Conservation (phyloP, 225 moss, liverwort and hornwort species). For the Bryoerythrophyllum caledonicum region DNA sequence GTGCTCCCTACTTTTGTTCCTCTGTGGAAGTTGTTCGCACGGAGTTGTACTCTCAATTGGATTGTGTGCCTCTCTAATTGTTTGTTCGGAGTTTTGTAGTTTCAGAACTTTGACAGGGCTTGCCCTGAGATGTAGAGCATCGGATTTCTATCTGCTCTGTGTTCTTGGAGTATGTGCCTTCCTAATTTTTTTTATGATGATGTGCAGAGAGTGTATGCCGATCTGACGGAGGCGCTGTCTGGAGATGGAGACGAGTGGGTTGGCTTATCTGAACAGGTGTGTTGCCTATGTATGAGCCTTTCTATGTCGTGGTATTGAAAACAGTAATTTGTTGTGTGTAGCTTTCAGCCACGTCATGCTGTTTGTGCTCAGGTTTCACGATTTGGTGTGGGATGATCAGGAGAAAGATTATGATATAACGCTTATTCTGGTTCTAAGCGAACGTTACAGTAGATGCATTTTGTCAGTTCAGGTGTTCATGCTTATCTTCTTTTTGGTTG, state of each 20-base stretch:
- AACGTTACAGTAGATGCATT: not conserved
- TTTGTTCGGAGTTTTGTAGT: not conserved
- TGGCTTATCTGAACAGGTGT: conserved; percentile 54
- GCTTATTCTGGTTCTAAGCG: not conserved
- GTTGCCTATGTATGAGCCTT: not conserved
- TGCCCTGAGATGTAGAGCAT: not conserved
- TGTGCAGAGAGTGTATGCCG: conserved; percentile 44
- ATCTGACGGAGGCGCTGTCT: conserved; percentile 38
- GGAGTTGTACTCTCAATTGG: not conserved
- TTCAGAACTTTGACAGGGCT: not conserved
- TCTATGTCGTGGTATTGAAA: not conserved
- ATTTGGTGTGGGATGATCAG: conserved; percentile 10
- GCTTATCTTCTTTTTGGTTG: not conserved
- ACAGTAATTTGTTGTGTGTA: not conserved
- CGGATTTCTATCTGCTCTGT: not conserved
- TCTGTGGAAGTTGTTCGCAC: not conserved
- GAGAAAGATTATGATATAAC: conserved; percentile 1
- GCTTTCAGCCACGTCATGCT: conserved; percentile 9
- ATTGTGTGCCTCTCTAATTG: no score
- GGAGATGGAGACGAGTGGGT: conserved; percentile 43
- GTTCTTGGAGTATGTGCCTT: no score
- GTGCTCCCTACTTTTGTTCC: not conserved
- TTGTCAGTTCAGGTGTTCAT: not conserved
- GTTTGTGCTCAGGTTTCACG: conserved; percentile 6
- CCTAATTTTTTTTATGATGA: not conserved